Evolutionary conservation across 192 early-diverging fungal species (phyloP), one percentile per base, ranked within the genome.

Genomic region (Phycomyces nitens): DNA sequence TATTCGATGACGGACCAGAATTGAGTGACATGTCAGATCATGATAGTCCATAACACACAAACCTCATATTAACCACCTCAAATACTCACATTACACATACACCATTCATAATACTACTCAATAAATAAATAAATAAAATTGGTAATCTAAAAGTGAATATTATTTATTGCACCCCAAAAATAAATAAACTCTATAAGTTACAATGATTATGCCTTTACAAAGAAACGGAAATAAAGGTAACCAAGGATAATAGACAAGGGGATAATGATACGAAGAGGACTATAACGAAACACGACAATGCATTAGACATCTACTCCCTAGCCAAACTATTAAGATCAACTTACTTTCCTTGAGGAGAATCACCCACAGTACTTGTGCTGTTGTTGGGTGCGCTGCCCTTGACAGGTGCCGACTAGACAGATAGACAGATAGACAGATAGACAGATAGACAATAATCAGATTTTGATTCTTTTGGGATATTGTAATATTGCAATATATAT

Each of bases 1-100:
- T 69, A 21, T 69, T 69, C 57, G 68, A 69, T 34, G 68, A 69
- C 42, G 68, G 68, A 44, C 60, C 68, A 39, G 68, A 69, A 39
- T 51, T 69, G 12, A 69, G 68, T 34, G 68, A 69, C 22, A 69
- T 69, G 68, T 69, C 68, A 49, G 68, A 69, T 14, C 22, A 53
- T 11, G 44, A 47, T 18, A 47, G 44, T 47, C 11, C 11, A 47
- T 47, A 41, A 15, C 62, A 53, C 52, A 63, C 38, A n/a, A n/a
- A n/a, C n/a, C n/a, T n/a, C n/a, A n/a, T n/a, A n/a, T n/a, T n/a
- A n/a, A n/a, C n/a, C n/a, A n/a, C n/a, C n/a, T n/a, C n/a, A n/a
- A n/a, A n/a, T 23, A 11, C 29, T 7, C 3, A 20, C 29, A 20
- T n/a, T 49, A 29, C 27, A 56, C 16, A n/a, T 26, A 1, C 27